Base-by-base conservation (phyloP, 139 green algal species). In the Ostreobium quekettii region DNA sequence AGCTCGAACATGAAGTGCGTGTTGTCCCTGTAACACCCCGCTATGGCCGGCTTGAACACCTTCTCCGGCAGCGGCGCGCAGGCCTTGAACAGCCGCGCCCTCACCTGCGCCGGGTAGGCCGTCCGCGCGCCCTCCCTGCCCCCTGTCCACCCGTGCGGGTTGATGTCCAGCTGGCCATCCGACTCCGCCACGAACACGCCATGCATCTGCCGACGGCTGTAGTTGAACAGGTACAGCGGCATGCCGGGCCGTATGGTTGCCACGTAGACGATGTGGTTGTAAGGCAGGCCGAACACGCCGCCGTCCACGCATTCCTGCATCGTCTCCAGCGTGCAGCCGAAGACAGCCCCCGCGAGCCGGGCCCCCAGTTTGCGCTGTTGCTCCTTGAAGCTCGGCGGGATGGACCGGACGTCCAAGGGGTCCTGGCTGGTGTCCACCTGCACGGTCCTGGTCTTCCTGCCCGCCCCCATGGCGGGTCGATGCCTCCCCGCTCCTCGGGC, bases 141-240 rank as follows among this genome's bases (percentile, higher is more conserved):
- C 15, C 30, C 32, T 33, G 59, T 66, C 59, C 59, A 66, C 7
- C 22, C 59, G 30, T 66, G 59, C 7, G 59, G 59, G 7, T 47
- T 39, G 28, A 66, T 39, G 5, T 66, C 32, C 24, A 42, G 19
- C 30, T 47, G 19, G 28, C 59, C 59, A 39, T 7, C 24, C 8
- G 59, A 66, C 5, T 22, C 30, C 19, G 59, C 59, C 19, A 7
- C 8, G 32, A 47, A 66, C 15, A 66, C 59, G 4, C 59, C 59
- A 42, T 66, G 59, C 28, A 66, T 15, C 32, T 66, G 15, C 32
- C 59, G 59, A 47, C 26, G 4, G 7, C 8, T 32, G 59, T 66
- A 66, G 59, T 66, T 66, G 59, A 47, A 66, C 7, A 66, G 59
- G 24, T 48, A 66, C 24, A 66, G 29, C 8, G 59, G 59, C 28